Evolutionary conservation across 495 filamentous ascomycete species (phyloP), one percentile per base, ranked within the genome.

Genomic region (Penicillium crystallinum): DNA sequence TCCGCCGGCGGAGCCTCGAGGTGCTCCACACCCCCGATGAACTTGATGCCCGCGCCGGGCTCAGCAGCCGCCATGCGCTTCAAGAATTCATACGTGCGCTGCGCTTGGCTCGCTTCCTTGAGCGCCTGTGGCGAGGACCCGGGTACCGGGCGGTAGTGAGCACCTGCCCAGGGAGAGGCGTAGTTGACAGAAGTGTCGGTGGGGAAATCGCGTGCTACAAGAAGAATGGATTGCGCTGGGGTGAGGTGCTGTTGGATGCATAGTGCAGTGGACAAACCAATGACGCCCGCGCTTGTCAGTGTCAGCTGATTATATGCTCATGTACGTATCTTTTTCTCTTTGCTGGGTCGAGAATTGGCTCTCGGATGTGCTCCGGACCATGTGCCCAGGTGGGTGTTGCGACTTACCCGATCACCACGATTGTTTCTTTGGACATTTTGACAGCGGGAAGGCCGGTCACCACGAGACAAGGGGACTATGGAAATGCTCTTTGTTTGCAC

Each of bases 151-250:
- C 81, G 76, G 67, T 82, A 81, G 59, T 81, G 81, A 6, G 79
- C 82, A 50, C 82, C 82, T n/a, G 74, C 83, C 83, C 82, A 86
- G 8, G 80, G 77, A 5, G 82, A 84, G 46, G 82, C 77, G 67
- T 78, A 86, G 73, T 86, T 78, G 57, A 82, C 72, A 33, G 81
- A 78, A 14, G 64, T 71, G 46, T 65, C 59, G 50, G 61, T 50
- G 30, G 82, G 81, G 49, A 83, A 77, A 61, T 84, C 78, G 31
- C 72, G 70, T 46, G 82, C 80, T 12, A 84, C 61, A 49, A 85
- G 71, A 45, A 78, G 75, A 22, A 83, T 73, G 46, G 56, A 56
- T 63, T 74, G 67, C 2, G 53, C 61, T 22, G 63, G 61, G 33
- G 12, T 15, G 21, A 69, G 55, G n/a, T 67, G 54, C 42, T 73